Base-by-base conservation (phyloP, 73 alveolate genomes). In the Paramecium tetraurelia region DNA sequence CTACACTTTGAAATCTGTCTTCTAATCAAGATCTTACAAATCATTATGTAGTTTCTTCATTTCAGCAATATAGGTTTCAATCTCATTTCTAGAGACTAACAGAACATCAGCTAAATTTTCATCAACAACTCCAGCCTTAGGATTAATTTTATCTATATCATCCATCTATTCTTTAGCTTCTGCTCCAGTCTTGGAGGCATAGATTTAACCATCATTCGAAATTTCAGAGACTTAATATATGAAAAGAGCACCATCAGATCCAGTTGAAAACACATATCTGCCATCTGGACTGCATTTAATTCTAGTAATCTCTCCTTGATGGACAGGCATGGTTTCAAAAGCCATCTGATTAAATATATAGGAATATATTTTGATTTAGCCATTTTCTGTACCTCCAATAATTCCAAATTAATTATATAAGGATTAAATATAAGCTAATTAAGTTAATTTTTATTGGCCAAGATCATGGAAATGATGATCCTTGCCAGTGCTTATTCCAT, bases 41-140 rank as follows among this genome's bases (percentile, higher is more conserved):
- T 95, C 98, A 57, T 85, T 92, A 85, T 89, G 76, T 1, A 93
- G 85, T 86, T 96, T 86, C 71, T 95, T 96, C 85, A 89, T 93
- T 80, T 93, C 96, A 38, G 92, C 40, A 72, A 76, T 93, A 93
- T 95, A 97, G 41, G 92, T 95, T 58, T 95, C 98, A 75, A 97
- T 92, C 33, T 96, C 97, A 43, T 94, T 68, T 85, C 95, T 92
- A 41, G 93, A 93, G 11, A 97, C 97, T 33, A 97, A 92, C 22
- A 97, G 96, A 31, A 97, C 94, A 92, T 97, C 98, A 22, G 99
- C 97, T 16, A 97, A 95, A 27, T 89, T 96, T 24, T 95, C 97
- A 90, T 96, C 98, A 11, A 96, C 98, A 4, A 93, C 95, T 41
- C 92, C 96, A 14, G 93, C 93, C 83, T 89, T 92, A 14, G 96